These are phyloP conservation scores for Fermentozyma sake DNA, from an alignment of 1,139 yeast species.

Conservation along the genomic window DNA sequence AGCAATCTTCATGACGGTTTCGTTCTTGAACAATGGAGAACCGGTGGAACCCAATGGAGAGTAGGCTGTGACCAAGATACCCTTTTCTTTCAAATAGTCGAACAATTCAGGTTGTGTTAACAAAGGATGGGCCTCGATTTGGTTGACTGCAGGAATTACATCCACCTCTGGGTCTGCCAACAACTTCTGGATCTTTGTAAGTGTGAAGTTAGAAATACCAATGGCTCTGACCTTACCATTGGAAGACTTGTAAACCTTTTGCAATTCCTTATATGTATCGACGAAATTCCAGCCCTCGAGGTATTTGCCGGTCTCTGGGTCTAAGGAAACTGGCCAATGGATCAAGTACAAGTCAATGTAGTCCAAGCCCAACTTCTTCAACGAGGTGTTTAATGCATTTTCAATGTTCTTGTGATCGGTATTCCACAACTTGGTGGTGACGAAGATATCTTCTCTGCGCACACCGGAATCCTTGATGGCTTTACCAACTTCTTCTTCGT, in stretches of 20 bases:
- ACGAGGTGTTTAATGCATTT: conserved; percentile 56
- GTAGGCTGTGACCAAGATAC: conserved; percentile 66
- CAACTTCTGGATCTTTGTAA: conserved; percentile 46
- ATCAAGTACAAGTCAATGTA: conserved; percentile 80
- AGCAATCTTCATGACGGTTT: conserved; percentile 48
- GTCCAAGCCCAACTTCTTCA: conserved; percentile 65
- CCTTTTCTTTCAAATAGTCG: conserved; percentile 48
- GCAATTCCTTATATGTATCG: conserved; percentile 69
- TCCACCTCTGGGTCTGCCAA: conserved; percentile 47
- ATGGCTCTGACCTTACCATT: conserved; percentile 57
- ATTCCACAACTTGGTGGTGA: conserved; percentile 81
- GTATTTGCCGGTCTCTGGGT: conserved; percentile 24
- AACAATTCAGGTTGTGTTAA: conserved; percentile 66
- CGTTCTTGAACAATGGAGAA: conserved; percentile 58
- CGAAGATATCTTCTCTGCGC: conserved; percentile 64
- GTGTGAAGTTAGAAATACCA: conserved; percentile 77
- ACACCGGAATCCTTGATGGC: conserved; percentile 63
- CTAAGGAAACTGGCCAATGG: conserved; percentile 80
- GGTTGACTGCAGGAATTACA: conserved; percentile 66
- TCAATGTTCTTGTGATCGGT: conserved; percentile 59
- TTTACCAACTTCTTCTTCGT: conserved; percentile 64
- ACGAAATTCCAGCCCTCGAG: conserved; percentile 46
- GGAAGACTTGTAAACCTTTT: conserved; percentile 49
- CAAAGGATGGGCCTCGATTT: conserved; percentile 72
- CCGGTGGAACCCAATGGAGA: conserved; percentile 74